Conservation (phyloP, 805 yeast genomes). For the Maudiozyma serrabonitensis region DNA sequence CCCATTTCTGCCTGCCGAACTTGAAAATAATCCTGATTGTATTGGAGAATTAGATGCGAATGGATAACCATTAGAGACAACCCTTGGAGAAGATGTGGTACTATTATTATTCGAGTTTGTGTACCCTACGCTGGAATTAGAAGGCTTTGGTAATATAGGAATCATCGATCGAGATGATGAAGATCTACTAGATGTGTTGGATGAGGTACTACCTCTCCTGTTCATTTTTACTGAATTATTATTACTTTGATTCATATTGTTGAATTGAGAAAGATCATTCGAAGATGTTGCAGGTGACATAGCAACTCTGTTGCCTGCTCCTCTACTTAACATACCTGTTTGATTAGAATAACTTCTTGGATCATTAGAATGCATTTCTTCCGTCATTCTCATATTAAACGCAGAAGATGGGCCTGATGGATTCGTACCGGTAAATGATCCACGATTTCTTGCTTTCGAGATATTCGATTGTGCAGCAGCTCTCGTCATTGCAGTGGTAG, state of each 20-base stretch:
- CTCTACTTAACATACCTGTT: not conserved
- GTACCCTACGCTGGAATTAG: not conserved
- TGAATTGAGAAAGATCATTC: not conserved
- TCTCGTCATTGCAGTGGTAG: slow-evolving; percentile 8
- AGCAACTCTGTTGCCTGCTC: not conserved
- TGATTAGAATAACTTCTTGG: not conserved
- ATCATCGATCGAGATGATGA: slow-evolving; percentile 27
- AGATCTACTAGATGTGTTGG: slow-evolving; percentile 23
- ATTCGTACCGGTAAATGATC: slow-evolving; percentile 2
- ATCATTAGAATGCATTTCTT: not conserved
- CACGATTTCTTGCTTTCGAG: slow-evolving; percentile 2
- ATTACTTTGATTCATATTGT: not conserved
- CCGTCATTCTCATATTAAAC: not conserved
- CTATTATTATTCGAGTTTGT: slow-evolving; percentile 11
- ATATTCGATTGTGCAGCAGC: slow-evolving; percentile 3
- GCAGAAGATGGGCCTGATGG: not conserved
- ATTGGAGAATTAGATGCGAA: slow-evolving; percentile 12
- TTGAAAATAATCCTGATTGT: slow-evolving; percentile 15
- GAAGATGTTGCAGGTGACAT: not conserved
- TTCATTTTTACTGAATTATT: slow-evolving; percentile 7
- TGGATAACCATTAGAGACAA: slow-evolving; percentile 2
- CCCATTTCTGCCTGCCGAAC: slow-evolving; percentile 19
- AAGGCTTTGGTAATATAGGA: slow-evolving; percentile 29
- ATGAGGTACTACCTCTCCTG: slow-evolving; percentile 26
- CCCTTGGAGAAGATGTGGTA: slow-evolving; percentile 25